phyloP scores from a whole-genome alignment of 805 yeast genomes.

The Kuraishia floccosa region DNA sequence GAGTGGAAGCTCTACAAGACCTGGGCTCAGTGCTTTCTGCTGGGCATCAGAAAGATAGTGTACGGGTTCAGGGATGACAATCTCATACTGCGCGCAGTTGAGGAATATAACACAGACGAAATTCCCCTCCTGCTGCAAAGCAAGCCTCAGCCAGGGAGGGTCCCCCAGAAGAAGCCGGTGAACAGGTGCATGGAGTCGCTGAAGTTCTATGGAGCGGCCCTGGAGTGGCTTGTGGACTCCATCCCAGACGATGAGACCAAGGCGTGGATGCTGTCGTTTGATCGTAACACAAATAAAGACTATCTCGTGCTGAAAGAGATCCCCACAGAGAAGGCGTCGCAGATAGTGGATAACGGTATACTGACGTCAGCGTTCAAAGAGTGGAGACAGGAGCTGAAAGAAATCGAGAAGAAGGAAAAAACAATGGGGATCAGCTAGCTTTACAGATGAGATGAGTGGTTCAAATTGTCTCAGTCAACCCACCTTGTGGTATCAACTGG shows the following conservation, averaged over 20 bases:
- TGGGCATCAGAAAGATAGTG: constrained; percentile 72
- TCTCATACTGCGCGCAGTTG: constrained; percentile 53
- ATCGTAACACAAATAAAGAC: constrained; percentile 35
- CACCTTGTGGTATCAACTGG: too few relatives aligned
- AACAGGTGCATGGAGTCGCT: constrained; percentile 71
- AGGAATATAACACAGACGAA: constrained; percentile 67
- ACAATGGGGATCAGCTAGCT: too few relatives aligned
- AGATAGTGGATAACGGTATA: constrained; percentile 23
- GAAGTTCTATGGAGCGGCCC: constrained; percentile 76
- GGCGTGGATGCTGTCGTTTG: constrained; percentile 45
- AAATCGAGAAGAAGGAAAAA: background rate
- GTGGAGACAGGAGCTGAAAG: constrained; percentile 33
- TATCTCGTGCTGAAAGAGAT: constrained; percentile 38
- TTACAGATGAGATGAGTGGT: too few relatives aligned
- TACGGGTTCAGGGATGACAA: constrained; percentile 82
- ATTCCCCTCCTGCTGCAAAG: constrained; percentile 60
- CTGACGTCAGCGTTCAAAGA: constrained; percentile 36
- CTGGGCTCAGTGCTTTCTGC: constrained; percentile 90
- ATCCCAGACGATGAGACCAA: constrained; percentile 41
- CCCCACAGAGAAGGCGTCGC: constrained; percentile 15
- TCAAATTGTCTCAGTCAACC: too few relatives aligned
- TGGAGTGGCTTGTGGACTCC: constrained; percentile 60
- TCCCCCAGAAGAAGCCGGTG: constrained; percentile 21
- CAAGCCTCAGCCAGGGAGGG: constrained; percentile 25
- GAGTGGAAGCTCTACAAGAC: constrained; percentile 68